Evolutionary conservation across 257 asterid species (phyloP).

Genomic region (Phtheirospermum japonicum): DNA sequence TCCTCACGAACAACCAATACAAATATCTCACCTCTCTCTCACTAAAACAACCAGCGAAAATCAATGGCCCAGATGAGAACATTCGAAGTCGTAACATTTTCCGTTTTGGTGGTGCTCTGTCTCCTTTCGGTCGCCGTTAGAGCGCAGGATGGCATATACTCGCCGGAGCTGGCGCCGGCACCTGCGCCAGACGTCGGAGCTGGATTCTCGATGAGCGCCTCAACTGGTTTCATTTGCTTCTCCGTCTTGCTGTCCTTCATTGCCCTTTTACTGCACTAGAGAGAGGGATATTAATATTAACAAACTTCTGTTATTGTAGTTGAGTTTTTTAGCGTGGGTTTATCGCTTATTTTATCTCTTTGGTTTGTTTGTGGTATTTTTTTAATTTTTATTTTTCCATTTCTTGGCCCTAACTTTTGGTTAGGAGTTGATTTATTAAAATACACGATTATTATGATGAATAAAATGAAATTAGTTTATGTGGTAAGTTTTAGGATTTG

Average conservation of each 20-base stretch:
- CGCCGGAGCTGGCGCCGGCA: background rate
- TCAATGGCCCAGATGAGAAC: background rate
- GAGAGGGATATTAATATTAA: background rate
- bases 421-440: background rate
- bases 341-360: background rate
- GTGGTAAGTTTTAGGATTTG: too few relatives aligned
- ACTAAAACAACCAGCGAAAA: background rate
- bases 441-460: background rate
- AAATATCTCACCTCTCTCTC: background rate
- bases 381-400: too few relatives aligned
- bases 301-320: too few relatives aligned
- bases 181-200: background rate
- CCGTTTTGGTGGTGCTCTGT: background rate
- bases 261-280: background rate
- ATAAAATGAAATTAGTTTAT: too few relatives aligned
- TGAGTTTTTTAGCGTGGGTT: background rate
- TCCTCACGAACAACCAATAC: background rate
- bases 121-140: background rate
- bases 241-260: background rate
- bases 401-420: background rate
- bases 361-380: too few relatives aligned
- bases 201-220: background rate
- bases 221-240: background rate
- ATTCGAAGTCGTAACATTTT: background rate
- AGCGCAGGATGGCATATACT: background rate